Percentiles rank a stretch among this genome's conserved stretches.
phyloP scores from a whole-genome alignment of 2,329 filamentous ascomycete species.

The Cordyceps cicadae region DNA sequence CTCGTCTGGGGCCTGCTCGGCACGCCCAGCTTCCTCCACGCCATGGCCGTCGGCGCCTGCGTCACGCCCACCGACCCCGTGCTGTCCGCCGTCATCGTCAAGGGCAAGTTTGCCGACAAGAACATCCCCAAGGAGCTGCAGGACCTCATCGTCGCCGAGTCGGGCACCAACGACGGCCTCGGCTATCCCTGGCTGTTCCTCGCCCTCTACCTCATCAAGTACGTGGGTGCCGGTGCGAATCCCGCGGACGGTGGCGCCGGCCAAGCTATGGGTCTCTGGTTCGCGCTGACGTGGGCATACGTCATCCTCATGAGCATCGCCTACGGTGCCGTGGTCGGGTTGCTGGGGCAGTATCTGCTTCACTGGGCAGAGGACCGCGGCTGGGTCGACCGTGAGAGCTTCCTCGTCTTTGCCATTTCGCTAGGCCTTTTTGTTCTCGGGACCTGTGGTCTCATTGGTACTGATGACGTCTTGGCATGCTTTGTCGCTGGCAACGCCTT shows the following conservation, averaged over 20 bases:
- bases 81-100: conserved; percentile 81
- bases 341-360: conserved; percentile 71
- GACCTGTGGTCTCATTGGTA: conserved; percentile 79
- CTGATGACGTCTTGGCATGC: conserved; percentile 82
- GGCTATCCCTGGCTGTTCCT: conserved; percentile 86
- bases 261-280: conserved; percentile 70
- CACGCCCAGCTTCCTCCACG: conserved; percentile 63
- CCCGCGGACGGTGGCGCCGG: conserved; percentile 44
- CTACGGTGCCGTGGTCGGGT: conserved; percentile 72
- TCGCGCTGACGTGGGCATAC: conserved; percentile 78
- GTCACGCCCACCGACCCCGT: conserved; percentile 91
- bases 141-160: conserved; percentile 73
- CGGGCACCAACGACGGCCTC: conserved; percentile 80
- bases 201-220: conserved; percentile 75
- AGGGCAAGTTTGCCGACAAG: conserved; percentile 86
- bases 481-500: conserved; percentile 89
- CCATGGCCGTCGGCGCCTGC: conserved; percentile 72
- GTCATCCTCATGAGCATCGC: conserved; percentile 68
- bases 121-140: conserved; percentile 78
- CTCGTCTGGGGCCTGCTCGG: conserved; percentile 72
- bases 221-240: conserved; percentile 51
- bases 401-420: conserved; percentile 77
- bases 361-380: conserved; percentile 75
- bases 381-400: conserved; percentile 80
- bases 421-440: conserved; percentile 80